These are phyloP conservation scores for Albifimbria verrucaria DNA, from an alignment of 2,329 filamentous ascomycete species.

Conservation along the genomic window DNA sequence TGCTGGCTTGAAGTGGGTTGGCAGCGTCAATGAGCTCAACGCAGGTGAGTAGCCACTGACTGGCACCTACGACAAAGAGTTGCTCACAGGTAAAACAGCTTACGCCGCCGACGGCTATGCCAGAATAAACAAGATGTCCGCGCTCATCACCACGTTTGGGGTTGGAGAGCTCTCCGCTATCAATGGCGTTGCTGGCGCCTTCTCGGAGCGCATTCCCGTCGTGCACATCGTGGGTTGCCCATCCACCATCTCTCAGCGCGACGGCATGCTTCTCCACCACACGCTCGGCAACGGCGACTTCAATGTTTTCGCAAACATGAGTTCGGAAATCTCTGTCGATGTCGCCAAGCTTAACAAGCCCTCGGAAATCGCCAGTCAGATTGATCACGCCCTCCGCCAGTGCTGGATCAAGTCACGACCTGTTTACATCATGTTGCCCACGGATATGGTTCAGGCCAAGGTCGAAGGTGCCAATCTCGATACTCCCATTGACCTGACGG, in stretches of 20 bases:
- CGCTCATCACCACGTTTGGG: slow-evolving; percentile 72
- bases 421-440: slow-evolving; percentile 80
- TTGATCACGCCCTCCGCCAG: slow-evolving; percentile 73
- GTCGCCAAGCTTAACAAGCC: slow-evolving; percentile 69
- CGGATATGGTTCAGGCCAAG: slow-evolving; percentile 74
- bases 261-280: slow-evolving; percentile 57
- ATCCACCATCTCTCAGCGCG: slow-evolving; percentile 43
- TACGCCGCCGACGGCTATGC: slow-evolving; percentile 82
- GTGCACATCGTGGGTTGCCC: slow-evolving; percentile 63
- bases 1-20: slow-evolving; percentile 60
- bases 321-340: slow-evolving; percentile 65
- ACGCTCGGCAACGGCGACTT: slow-evolving; percentile 77
- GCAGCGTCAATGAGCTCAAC: slow-evolving; percentile 71
- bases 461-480: slow-evolving; percentile 70
- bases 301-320: slow-evolving; percentile 80
- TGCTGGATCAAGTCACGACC: slow-evolving; percentile 73
- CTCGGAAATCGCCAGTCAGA: slow-evolving; percentile 66
- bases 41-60: slow-evolving; percentile 54
- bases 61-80: too few species aligned
- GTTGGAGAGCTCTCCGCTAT: slow-evolving; percentile 72
- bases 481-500: slow-evolving; percentile 65
- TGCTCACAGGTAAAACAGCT: slow-evolving; percentile 41
- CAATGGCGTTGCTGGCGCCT: slow-evolving; percentile 72
- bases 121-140: slow-evolving; percentile 66
- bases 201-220: slow-evolving; percentile 68